Base-by-base conservation (phyloP, 805 yeast species). In the Metschnikowia lunata region DNA sequence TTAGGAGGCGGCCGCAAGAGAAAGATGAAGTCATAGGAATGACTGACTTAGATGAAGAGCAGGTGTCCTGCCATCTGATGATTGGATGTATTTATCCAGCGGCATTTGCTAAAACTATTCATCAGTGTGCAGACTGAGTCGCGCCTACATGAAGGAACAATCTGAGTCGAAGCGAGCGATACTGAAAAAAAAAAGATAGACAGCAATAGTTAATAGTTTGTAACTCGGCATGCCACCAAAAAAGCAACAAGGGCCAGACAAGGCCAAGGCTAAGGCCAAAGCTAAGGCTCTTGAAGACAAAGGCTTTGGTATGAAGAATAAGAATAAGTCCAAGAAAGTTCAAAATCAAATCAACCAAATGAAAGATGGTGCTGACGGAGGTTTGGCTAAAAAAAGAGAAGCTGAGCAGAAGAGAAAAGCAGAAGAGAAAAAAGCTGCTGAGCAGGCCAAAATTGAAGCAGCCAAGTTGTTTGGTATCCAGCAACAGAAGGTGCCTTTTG, bases 301-400 rank as follows among this genome's bases (percentile, higher is more conserved):
- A 70, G 88, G 97, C 2, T 93, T 93, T 62, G 99, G 99, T 46
- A 73, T 93, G 75, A 93, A 90, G 62, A 93, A 93, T 65, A 93
- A 93, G 65, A 91, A 93, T 70, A 88, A 89, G 62, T 89, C 97
- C 35, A 79, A 91, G 59, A 93, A 84, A 58, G 97, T 91, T 32
- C 83, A 82, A 55, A 66, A 67, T 13, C 88, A 85, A 60, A 69
- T 71, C 49, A 69, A 51, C 28, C 73, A 67, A 48, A 66, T 71
- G 51, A 58, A 67, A 52, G 60, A 65, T 4, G 81, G 58, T 39
- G 69, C 69, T 9, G 66, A 78, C 71, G 69, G 74, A 51, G 69
- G 77, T 59, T 49, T 72, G 62, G 76, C 76, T 13, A 83, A 83
- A 68, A 80, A 80, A 63, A 79, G 76, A 58, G 91, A 83, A 49